A percentile compares a stretch with the other conserved stretches of the same genome.
Conservation (phyloP, 768 basidiomycete species). For the Amanita brunnescens region DNA sequence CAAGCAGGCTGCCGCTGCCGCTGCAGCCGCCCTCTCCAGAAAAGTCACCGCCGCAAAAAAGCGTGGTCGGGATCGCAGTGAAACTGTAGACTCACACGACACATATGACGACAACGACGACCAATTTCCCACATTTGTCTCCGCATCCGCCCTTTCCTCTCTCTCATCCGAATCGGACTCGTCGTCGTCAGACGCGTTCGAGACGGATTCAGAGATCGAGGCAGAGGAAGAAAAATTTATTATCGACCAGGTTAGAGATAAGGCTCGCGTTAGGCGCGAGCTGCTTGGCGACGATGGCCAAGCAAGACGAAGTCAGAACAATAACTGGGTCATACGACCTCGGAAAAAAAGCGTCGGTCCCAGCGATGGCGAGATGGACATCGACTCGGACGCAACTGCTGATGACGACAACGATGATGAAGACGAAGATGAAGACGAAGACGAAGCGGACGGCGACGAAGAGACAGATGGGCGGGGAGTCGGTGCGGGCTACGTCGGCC, state of each 20-base stretch:
- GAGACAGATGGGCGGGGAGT: slow-evolving; percentile 36
- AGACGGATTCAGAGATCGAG: slow-evolving; percentile 47
- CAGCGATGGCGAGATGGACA: slow-evolving; percentile 57
- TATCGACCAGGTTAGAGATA: slow-evolving; percentile 34
- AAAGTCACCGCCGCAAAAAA: slow-evolving; percentile 20
- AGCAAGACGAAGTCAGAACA: slow-evolving; percentile 32
- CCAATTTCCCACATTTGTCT: slow-evolving; percentile 58
- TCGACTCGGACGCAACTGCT: slow-evolving; percentile 51
- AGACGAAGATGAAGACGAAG: slow-evolving; percentile 33
- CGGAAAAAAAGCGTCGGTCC: slow-evolving; percentile 62
- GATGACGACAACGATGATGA: slow-evolving; percentile 50
- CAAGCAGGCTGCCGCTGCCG: slow-evolving; percentile 8
- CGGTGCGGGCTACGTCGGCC: slow-evolving; percentile 43
- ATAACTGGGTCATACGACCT: slow-evolving; percentile 62
- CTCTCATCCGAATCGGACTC: slow-evolving; percentile 41
- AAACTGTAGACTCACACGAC: slow-evolving; percentile 20
- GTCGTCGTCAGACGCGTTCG: slow-evolving; percentile 41
- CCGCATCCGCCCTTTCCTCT: slow-evolving; percentile 49
- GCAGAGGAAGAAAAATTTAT: slow-evolving; percentile 59
- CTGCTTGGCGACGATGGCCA: slow-evolving; percentile 42
- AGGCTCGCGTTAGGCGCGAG: slow-evolving; percentile 53
- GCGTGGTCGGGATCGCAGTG: slow-evolving; percentile 29
- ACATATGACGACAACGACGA: neutral
- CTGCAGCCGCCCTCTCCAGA: slow-evolving; percentile 21
- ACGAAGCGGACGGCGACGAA: slow-evolving; percentile 25